Base-by-base conservation (phyloP, 78 protist genomes). In the Dictyostelium firmibasis region DNA sequence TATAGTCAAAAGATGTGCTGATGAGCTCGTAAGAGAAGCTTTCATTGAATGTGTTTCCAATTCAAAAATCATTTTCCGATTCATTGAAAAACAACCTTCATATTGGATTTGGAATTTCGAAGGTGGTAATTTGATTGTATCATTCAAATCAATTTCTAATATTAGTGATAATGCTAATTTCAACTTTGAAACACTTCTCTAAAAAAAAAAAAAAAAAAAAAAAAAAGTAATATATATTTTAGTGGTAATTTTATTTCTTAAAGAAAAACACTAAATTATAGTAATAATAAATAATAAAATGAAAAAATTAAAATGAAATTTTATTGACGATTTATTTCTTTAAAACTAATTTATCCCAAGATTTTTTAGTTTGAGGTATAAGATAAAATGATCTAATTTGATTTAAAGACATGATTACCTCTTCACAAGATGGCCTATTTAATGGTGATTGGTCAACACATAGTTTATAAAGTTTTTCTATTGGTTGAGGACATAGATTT, bases 361-460 rank as follows among this genome's bases (percentile, higher is more conserved):
- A 18, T 27, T 57, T 47, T 53, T 86, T 74, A 0, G 92, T 57
- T 57, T 57, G 67, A 20, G 67, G 27, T 57, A 57, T 23, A n/a
- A 27, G 23, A 29, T 72, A 87, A 25, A 23, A 70, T 23, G 78
- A 33, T 64, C 81, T 83, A 27, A 87, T 25, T 38, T 14, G 9
- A 23, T 35, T 47, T 50, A 87, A 29, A 43, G 43, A 13, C 23
- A 69, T 38, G 3, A 85, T 27, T 14, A 83, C 69, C 2, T 86
- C 94, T 3, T 81, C 25, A 36, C 83, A 50, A n/a, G 57, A 64
- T 23, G 97, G 97, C 47, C 97, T 78, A 33, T 72, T 20, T 20
- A 3, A 38, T 11, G 97, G 85, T 4, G 81, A 82, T 41, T 79
- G 86, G 4, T 44, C 41, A 83, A 89, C 75, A 33, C 91, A 92